Percentiles rank a stretch among this genome's conserved stretches.
Conservation (phyloP, 2,329 filamentous ascomycete genomes). For the Colletotrichum sp. region DNA sequence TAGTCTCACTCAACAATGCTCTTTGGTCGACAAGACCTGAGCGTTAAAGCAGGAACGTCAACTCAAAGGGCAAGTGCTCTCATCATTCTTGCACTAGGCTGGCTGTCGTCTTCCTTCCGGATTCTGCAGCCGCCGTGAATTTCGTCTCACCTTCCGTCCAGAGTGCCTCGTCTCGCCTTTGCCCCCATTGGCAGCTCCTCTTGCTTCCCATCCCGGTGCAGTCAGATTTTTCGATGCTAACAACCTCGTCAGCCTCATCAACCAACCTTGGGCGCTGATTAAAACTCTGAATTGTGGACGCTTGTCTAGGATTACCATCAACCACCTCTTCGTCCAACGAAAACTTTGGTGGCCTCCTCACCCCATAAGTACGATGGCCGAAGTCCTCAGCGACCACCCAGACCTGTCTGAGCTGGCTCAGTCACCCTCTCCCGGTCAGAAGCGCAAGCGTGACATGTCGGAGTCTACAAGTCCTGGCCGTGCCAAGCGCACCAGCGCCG, state of each 20-base stretch:
- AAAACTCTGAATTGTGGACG: neutral
- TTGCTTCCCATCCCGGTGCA: neutral
- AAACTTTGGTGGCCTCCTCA: neutral
- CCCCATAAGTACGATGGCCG: slow-evolving; percentile 46
- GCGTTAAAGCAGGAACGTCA: neutral
- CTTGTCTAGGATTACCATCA: neutral
- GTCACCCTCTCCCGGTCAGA: slow-evolving; percentile 51
- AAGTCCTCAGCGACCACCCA: slow-evolving; percentile 52
- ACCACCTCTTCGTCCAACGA: neutral
- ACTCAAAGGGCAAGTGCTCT: slow-evolving; percentile 1
- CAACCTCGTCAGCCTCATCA: neutral
- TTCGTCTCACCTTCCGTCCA: neutral
- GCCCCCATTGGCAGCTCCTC: neutral
- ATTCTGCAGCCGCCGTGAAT: neutral
- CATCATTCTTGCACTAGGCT: neutral
- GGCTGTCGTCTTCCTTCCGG: neutral
- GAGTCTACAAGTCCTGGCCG: slow-evolving; percentile 56
- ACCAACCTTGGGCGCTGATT: neutral
- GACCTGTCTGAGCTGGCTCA: slow-evolving; percentile 45
- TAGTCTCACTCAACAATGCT: neutral
- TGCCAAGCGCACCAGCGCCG: slow-evolving; percentile 56
- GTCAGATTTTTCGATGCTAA: neutral
- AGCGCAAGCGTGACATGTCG: slow-evolving; percentile 57
- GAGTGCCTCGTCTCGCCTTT: neutral
- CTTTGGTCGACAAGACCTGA: neutral